phyloP scores from a whole-genome alignment of 139 green algal species.

The Picochlorum sp. region DNA sequence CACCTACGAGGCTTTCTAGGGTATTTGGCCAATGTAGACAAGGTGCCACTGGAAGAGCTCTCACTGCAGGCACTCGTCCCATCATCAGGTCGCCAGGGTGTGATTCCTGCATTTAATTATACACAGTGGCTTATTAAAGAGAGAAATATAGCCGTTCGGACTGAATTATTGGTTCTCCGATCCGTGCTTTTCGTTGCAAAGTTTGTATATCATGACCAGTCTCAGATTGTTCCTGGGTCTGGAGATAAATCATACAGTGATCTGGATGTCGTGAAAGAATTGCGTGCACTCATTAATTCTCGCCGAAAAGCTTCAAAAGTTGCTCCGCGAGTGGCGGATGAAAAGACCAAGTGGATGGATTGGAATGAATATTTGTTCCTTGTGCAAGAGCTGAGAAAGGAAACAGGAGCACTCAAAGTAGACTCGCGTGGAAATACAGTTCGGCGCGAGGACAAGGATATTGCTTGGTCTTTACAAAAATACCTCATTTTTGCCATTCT shows the following conservation, averaged over 20 bases:
- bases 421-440: neutral
- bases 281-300: conserved; percentile 33
- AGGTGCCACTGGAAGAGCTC: conserved; percentile 31
- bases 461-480: conserved; percentile 36
- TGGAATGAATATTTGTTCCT: conserved; percentile 53
- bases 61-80: conserved; percentile 31
- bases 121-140: conserved; percentile 38
- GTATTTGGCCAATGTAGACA: conserved; percentile 30
- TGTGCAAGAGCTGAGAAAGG: conserved; percentile 1
- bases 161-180: conserved; percentile 28
- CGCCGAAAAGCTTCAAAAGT: conserved; percentile 12
- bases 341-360: conserved; percentile 53
- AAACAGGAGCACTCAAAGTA: neutral
- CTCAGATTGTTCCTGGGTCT: conserved; percentile 14
- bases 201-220: conserved; percentile 44
- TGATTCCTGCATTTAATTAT: conserved; percentile 43
- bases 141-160: conserved; percentile 20
- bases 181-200: conserved; percentile 31
- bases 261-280: conserved; percentile 40
- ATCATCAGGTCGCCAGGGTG: conserved; percentile 12
- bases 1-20: conserved; percentile 43
- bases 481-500: conserved; percentile 70
- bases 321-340: conserved; percentile 11
- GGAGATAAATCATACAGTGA: conserved; percentile 45
- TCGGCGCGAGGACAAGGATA: neutral